Percentiles rank a stretch among this genome's conserved stretches.
phyloP scores from a whole-genome alignment of 345 rosid species.

The Eucalyptus pauciflora region DNA sequence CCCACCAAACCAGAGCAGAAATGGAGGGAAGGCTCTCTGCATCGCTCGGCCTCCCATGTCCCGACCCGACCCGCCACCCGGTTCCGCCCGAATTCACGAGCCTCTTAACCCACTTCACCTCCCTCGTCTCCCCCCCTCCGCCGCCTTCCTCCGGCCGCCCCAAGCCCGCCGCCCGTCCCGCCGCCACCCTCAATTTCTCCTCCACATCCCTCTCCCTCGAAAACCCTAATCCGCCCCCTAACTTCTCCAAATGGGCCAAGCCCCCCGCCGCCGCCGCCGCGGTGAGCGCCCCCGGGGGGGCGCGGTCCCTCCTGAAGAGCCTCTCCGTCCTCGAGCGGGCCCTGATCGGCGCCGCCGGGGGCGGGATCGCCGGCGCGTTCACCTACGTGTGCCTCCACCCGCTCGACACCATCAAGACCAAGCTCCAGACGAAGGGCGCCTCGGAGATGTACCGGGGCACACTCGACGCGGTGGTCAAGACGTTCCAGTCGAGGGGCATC shows the following conservation, averaged over 20 bases:
- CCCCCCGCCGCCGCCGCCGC: slow-evolving; percentile 13
- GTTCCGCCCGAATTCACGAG: slow-evolving; percentile 9
- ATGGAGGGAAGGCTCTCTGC: neutral
- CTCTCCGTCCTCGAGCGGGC: slow-evolving; percentile 79
- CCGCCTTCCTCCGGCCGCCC: neutral
- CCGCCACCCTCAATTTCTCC: slow-evolving; percentile 20
- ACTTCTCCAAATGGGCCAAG: slow-evolving; percentile 27
- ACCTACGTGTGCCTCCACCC: slow-evolving; percentile 84
- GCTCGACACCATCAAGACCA: slow-evolving; percentile 82
- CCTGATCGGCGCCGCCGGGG: slow-evolving; percentile 69
- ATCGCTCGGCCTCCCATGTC: neutral
- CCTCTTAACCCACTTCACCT: slow-evolving; percentile 3
- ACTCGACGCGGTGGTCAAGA: slow-evolving; percentile 61
- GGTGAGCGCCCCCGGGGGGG: slow-evolving; percentile 25
- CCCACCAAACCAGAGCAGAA: neutral
- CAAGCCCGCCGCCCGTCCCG: neutral
- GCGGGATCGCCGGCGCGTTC: slow-evolving; percentile 90
- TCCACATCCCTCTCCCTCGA: slow-evolving; percentile 22
- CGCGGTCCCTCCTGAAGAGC: slow-evolving; percentile 41
- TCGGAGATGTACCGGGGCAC: slow-evolving; percentile 52
- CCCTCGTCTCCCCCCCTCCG: neutral
- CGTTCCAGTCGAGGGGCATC: slow-evolving; percentile 69
- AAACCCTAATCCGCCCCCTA: neutral
- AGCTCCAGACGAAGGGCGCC: slow-evolving; percentile 86
- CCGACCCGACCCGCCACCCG: slow-evolving; percentile 28